Evolutionary conservation across 73 alveolate species (phyloP).

Genomic region (Durusdinium trenchii): DNA sequence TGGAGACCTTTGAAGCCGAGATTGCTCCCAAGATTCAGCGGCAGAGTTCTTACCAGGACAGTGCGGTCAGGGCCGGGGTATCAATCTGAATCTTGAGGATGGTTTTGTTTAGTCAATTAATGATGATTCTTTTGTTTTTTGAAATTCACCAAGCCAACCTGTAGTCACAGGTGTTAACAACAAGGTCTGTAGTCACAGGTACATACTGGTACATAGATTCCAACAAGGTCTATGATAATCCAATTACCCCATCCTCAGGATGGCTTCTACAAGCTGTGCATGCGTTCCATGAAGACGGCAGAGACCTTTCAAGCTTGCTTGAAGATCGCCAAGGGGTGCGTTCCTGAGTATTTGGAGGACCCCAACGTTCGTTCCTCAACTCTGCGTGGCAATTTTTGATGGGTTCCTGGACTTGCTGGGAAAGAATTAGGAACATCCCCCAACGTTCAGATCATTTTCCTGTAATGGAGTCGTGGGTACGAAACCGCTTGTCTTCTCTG

Average conservation of each 20-base stretch:
- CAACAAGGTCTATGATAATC: too few species aligned
- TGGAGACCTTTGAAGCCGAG: not conserved
- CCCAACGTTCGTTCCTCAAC: not conserved
- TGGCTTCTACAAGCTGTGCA: conserved; percentile 6
- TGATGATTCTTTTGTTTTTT: too few species aligned
- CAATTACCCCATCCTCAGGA: too few species aligned
- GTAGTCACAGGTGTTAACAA: too few species aligned
- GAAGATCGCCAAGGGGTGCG: conserved; percentile 3
- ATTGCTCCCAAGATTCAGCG: not conserved
- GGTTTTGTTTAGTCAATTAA: not conserved
- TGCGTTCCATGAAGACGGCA: not conserved
- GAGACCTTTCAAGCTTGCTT: conserved; percentile 16
- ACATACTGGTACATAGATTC: too few species aligned
- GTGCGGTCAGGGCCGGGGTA: not conserved
- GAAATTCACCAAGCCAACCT: too few species aligned
- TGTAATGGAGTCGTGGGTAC: too few species aligned
- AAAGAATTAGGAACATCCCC: not conserved
- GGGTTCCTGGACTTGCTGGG: not conserved
- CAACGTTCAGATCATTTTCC: not conserved
- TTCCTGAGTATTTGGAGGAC: not conserved
- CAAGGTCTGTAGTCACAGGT: too few species aligned
- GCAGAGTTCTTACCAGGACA: conserved; percentile 32
- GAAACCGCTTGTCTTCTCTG: too few species aligned
- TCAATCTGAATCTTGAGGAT: not conserved
- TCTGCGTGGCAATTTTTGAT: not conserved